Conservation (phyloP, 129 eudicot species). For the Heracleum sosnowskyi region DNA sequence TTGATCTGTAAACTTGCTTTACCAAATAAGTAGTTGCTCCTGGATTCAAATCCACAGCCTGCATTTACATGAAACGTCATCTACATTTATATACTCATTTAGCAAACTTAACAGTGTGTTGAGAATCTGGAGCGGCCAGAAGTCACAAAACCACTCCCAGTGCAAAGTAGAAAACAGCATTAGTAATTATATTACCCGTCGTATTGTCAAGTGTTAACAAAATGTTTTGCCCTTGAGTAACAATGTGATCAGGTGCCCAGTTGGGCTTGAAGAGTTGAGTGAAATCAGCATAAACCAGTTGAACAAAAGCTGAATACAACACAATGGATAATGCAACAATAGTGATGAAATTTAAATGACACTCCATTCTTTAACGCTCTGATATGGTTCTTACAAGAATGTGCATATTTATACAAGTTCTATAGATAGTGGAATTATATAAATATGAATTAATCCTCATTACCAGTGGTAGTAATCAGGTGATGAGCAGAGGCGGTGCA, state of each 20-base stretch:
- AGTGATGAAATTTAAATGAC: background rate
- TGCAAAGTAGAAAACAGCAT: background rate
- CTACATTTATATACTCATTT: background rate
- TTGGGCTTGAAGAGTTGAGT: constrained; percentile 15
- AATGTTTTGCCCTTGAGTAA: constrained; percentile 16
- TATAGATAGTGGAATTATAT: background rate
- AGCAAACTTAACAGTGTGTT: background rate
- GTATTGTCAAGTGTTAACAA: constrained; percentile 12
- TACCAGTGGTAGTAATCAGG: background rate
- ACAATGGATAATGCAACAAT: background rate
- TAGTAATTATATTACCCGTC: constrained; percentile 4
- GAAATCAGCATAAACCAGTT: constrained; percentile 8
- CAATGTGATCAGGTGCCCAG: constrained; percentile 38
- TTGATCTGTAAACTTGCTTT: constrained; percentile 26
- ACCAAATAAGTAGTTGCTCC: constrained; percentile 28
- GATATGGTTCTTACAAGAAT: background rate
- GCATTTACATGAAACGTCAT: background rate
- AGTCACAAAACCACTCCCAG: background rate
- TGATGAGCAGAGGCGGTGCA: background rate
- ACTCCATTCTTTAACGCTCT: background rate
- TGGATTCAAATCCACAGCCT: constrained; percentile 35
- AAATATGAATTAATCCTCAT: background rate
- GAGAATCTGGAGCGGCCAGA: background rate
- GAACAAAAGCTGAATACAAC: background rate
- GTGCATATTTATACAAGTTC: background rate